Evolutionary conservation across 108 stramenopile species (phyloP), one percentile per base, ranked within the genome.

Genomic region (Nitzschia sp.): DNA sequence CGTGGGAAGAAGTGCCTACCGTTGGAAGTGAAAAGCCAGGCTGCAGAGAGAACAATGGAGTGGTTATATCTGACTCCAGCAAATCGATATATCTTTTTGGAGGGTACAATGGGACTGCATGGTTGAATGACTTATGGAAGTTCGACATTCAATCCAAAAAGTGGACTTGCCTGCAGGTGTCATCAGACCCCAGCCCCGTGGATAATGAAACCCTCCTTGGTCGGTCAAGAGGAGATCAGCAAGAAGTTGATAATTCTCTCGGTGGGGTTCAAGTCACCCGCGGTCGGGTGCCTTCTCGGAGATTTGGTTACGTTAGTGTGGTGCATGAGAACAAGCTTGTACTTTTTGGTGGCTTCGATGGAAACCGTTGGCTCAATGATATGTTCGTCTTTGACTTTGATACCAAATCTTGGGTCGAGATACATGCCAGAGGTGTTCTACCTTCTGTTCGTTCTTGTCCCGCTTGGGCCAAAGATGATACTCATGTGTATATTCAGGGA

Each of bases 271-370:
- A 52, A 39, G 48, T 24, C 1, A 42, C 74, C 8, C 65, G 73
- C 41, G 70, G 74, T 24, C 74, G 46, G 14, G 71, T 76, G 7
- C 94, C 94, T 7, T 88, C 85, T 9, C 79, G 88, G 14, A 81
- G 96, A 34, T 97, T 96, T 64, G 94, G 96, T 37, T 94, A 95
- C 67, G 95, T 96, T 6, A 87, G 85, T 6, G 93, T 94, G 1
- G 91, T 93, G 2, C 90, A 96, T 75, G 63, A 88, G 34, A 86
- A 91, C 75, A 90, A 92, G 44, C 86, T 97, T 52, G 76, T 95
- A 19, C 69, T 97, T 5, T 97, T 91, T 62, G 96, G 96, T 9
- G 96, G 96, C 8, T 96, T 96, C 66, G 93, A 95, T 59, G 96
- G 95, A 0, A 63, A 71, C 3, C 68, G 80, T 0, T 94, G 93